Conservation (phyloP, 257 asterid genomes). For the Solanum chilense region DNA sequence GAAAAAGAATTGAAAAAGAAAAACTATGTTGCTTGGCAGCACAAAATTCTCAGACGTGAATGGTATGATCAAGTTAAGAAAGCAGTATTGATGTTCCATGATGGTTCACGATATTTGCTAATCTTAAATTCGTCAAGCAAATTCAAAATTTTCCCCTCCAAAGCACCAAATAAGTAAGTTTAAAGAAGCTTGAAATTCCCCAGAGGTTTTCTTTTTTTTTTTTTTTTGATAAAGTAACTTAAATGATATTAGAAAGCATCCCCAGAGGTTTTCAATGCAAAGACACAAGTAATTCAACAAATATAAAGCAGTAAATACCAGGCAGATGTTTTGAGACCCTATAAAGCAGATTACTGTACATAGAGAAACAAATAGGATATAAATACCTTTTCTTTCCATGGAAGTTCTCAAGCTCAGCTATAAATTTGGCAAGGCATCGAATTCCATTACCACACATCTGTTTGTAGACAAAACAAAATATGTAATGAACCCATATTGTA, state of each 20-base stretch:
- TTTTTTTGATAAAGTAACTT: too few relatives aligned
- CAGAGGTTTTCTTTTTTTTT: background rate
- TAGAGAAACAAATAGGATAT: background rate
- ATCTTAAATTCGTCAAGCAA: background rate
- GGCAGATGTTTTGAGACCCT: background rate
- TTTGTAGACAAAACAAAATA: background rate
- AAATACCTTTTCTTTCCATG: slow-evolving; percentile 64
- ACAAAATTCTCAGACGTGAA: background rate
- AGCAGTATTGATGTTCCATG: background rate
- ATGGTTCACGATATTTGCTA: background rate
- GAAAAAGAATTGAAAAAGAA: background rate
- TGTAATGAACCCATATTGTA: background rate
- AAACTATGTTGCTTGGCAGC: too few relatives aligned
- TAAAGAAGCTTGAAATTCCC: background rate
- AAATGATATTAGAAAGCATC: too few relatives aligned
- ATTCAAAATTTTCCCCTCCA: background rate
- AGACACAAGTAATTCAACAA: background rate
- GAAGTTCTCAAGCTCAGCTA: slow-evolving; percentile 64
- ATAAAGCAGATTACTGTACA: background rate
- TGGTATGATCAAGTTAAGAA: background rate
- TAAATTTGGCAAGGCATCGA: slow-evolving; percentile 83
- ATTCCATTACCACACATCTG: slow-evolving; percentile 99
- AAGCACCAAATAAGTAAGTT: background rate
- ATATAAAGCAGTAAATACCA: background rate
- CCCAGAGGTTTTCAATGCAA: background rate